A percentile compares a stretch with the other conserved stretches of the same genome.
These are phyloP conservation scores for Mytilinidion resinicola DNA, from an alignment of 495 filamentous ascomycete species.

Conservation along the genomic window DNA sequence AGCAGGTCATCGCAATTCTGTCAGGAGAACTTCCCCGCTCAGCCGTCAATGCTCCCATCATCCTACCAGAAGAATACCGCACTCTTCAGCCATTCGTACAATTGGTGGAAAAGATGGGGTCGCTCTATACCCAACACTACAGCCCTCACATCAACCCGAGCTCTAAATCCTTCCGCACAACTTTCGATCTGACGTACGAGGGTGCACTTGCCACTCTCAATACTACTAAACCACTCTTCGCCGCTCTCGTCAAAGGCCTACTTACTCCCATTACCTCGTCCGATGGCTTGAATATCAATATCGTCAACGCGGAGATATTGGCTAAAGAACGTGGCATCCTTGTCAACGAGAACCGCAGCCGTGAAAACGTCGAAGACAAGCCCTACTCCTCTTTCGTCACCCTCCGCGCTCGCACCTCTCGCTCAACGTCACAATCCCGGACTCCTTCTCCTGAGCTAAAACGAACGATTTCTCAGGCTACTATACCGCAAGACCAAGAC, in stretches of 20 bases:
- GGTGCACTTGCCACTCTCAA: constrained; percentile 55
- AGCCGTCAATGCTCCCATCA: constrained; percentile 67
- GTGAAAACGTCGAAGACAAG: constrained; percentile 43
- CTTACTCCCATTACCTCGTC: constrained; percentile 51
- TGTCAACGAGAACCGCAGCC: constrained; percentile 57
- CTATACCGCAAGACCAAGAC: constrained; percentile 24
- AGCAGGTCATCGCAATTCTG: constrained; percentile 62
- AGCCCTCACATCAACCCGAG: constrained; percentile 28
- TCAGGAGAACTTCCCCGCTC: constrained; percentile 58
- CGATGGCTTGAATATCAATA: constrained; percentile 60
- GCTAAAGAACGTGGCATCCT: constrained; percentile 62
- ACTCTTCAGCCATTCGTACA: constrained; percentile 63
- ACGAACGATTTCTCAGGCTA: constrained; percentile 18
- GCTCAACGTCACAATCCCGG: constrained; percentile 33
- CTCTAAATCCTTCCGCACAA: constrained; percentile 40
- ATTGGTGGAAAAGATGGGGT: constrained; percentile 63
- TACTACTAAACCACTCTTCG: constrained; percentile 64
- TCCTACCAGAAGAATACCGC: constrained; percentile 64
- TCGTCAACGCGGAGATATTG: constrained; percentile 65
- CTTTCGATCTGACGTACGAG: constrained; percentile 64
- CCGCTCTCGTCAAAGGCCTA: constrained; percentile 63
- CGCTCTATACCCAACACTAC: constrained; percentile 65
- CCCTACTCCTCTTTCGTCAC: constrained; percentile 59
- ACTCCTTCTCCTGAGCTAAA: constrained; percentile 26
- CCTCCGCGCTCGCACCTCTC: constrained; percentile 41